A percentile compares a stretch with the other conserved stretches of the same genome.
Conservation (phyloP, 1,284 basidiomycete species). For the Malassezia slooffiae region DNA sequence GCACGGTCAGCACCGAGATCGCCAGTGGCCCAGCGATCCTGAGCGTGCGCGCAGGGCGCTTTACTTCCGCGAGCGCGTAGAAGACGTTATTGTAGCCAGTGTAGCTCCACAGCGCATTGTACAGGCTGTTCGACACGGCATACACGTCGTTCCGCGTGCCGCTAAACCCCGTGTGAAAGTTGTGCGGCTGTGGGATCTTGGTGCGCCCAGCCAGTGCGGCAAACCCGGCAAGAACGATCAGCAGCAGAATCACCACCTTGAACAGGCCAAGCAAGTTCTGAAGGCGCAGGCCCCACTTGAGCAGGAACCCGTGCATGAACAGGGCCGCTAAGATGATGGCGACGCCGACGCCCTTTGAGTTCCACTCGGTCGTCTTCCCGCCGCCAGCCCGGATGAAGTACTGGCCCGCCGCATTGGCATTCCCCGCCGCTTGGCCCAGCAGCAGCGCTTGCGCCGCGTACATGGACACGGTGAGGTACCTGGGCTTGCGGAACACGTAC, state of each 20-base stretch:
- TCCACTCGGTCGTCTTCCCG: slow-evolving; percentile 50
- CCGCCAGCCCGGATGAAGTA: slow-evolving; percentile 54
- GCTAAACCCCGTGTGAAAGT: slow-evolving; percentile 52
- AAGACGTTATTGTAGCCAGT: slow-evolving; percentile 54
- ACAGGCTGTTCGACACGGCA: slow-evolving; percentile 27
- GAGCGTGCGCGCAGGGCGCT: slow-evolving; percentile 50
- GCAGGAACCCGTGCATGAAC: slow-evolving; percentile 54
- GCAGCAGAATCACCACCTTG: slow-evolving; percentile 56
- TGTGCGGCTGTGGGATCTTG: slow-evolving; percentile 49
- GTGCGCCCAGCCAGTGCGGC: slow-evolving; percentile 53
- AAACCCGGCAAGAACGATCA: slow-evolving; percentile 55
- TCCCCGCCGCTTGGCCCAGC: slow-evolving; percentile 55
- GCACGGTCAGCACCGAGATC: slow-evolving; percentile 49
- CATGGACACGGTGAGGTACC: slow-evolving; percentile 55
- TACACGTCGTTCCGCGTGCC: slow-evolving; percentile 51
- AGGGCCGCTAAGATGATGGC: slow-evolving; percentile 49
- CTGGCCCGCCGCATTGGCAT: slow-evolving; percentile 54
- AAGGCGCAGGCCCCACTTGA: slow-evolving; percentile 56
- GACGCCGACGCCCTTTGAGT: slow-evolving; percentile 55
- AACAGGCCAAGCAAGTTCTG: slow-evolving; percentile 60
- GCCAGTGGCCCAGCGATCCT: slow-evolving; percentile 55
- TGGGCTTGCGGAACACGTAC: slow-evolving; percentile 58
- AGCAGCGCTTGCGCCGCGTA: slow-evolving; percentile 57
- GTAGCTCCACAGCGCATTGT: slow-evolving; percentile 53
- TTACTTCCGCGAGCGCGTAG: slow-evolving; percentile 55